Evolutionary conservation across 768 basidiomycete species (phyloP), one percentile per base, ranked within the genome.

Genomic region (Termitomyces sp.): DNA sequence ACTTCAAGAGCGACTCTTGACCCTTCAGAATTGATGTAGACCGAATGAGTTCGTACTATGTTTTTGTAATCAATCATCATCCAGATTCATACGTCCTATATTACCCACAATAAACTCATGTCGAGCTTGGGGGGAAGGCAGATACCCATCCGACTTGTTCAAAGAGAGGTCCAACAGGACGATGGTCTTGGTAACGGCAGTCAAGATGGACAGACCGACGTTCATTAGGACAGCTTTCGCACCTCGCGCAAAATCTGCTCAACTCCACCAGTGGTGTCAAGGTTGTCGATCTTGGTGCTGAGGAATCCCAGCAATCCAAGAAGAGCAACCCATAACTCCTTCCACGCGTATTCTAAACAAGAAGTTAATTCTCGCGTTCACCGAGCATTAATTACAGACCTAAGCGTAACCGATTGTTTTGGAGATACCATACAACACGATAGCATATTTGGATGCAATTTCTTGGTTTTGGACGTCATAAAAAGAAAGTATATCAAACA

Each of bases 41-140:
- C 20, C 86, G 79, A 22, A 87, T 79, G 20, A 88, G 73, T 61
- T 89, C 86, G 60, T 89, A 88, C 85, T 88, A 45, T 10, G n/a
- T n/a, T 32, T 35, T 45, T n/a, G 20, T 22, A 33, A 32, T 47
- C 32, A 57, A 32, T 50, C 46, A 9, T 43, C 18, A 35, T 35
- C 30, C 7, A 1, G 42, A 43, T 32, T 16, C 36, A 51, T 22
- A 14, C 46, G 51, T 52, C 42, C 14, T 13, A 14, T 28, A 33
- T 35, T 35, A 71, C 85, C 63, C 69, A 88, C 88, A 55, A 88
- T 76, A 26, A 88, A 73, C 54, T 83, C 81, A 58, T 88, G 84
- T 6, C 84, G 57, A 9, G 83, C 77, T 24, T 69, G 69, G 5
- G 87, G 78, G 20, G 78, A 76, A 1, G 85, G 81, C 7, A 88